A percentile compares a stretch with the other conserved stretches of the same genome.
Evolutionary conservation across 177 flowering plant species (phyloP).

Genomic region (Vitis hybrid): DNA sequence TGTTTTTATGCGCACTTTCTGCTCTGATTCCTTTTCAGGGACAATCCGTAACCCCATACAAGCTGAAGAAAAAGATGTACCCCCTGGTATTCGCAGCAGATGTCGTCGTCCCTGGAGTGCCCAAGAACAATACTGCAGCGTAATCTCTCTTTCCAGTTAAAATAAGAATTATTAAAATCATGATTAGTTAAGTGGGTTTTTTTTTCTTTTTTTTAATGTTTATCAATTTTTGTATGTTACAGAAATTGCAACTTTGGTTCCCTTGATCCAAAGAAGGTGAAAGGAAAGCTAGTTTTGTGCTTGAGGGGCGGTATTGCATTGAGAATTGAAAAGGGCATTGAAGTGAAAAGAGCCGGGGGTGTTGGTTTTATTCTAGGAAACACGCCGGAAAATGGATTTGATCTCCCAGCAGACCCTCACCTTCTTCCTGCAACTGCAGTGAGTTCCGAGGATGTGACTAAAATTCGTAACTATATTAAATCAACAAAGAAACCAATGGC

Average conservation of each 20-base stretch:
- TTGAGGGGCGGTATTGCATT: constrained; percentile 56
- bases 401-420: constrained; percentile 55
- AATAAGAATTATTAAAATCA: not conserved
- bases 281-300: constrained; percentile 83
- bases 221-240: constrained; percentile 3
- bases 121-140: constrained; percentile 38
- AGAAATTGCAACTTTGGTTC: constrained; percentile 81
- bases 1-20: not conserved
- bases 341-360: constrained; percentile 86
- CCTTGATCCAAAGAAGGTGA: constrained; percentile 49
- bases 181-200: no score
- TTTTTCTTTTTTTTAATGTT: no score
- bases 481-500: constrained; percentile 61
- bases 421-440: constrained; percentile 80
- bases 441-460: constrained; percentile 27
- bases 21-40: constrained; percentile 40
- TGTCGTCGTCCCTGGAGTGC: constrained; percentile 33
- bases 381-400: constrained; percentile 38
- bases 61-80: constrained; percentile 36
- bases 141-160: not conserved
- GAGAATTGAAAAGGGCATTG: constrained; percentile 72
- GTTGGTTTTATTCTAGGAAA: constrained; percentile 76
- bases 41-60: constrained; percentile 56
- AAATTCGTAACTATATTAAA: constrained; percentile 58
- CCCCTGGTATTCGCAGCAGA: constrained; percentile 73